Evolutionary conservation across 345 rosid genomes (phyloP), one percentile per base, ranked within the genome.

Genomic region (Stellera chamaejasme): DNA sequence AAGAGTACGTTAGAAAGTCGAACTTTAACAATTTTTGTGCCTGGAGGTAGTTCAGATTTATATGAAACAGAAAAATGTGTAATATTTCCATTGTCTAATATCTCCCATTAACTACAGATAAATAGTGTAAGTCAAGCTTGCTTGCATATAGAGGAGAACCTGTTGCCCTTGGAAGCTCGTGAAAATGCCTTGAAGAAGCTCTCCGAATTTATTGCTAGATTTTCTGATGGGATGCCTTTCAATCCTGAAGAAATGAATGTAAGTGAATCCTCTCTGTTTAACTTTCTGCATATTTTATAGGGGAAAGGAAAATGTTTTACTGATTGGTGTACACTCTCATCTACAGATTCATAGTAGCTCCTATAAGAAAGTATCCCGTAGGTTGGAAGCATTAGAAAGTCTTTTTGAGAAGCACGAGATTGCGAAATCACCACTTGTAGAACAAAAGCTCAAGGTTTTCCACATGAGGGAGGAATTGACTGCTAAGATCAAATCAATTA

Each of bases 241-340:
- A 94, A 89, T 77, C 86, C 94, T 54, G 94, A 88, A 75, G 96
- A 88, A 62, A 86, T 86, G 96, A 83, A 90, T 85, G 98, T 84
- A 66, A 47, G 11, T 25, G 45, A 13, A 55, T 32, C 47, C 19
- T 6, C 47, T 50, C 1, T 36, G 14, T n/a, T 0, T 59, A 27
- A 32, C 27, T 48, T 57, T 51, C 48, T 55, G 46, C 10, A 48
- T 63, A 48, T 60, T 36, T 26, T 55, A 50, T 9, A 36, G 63
- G 32, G 54, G 32, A 55, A 15, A 67, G 11, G 12, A 51, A 52
- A 26, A 55, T 43, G 45, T 44, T 77, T 50, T 43, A 60, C 14
- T n/a, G 44, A 52, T 44, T 45, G 11, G 15, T 62, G 14, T 27
- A 10, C 39, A 32, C 39, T 10, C 19, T 48, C 8, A 9, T 32